phyloP scores from a whole-genome alignment of 1,284 basidiomycete genomes.

The Trametes polyzona region DNA sequence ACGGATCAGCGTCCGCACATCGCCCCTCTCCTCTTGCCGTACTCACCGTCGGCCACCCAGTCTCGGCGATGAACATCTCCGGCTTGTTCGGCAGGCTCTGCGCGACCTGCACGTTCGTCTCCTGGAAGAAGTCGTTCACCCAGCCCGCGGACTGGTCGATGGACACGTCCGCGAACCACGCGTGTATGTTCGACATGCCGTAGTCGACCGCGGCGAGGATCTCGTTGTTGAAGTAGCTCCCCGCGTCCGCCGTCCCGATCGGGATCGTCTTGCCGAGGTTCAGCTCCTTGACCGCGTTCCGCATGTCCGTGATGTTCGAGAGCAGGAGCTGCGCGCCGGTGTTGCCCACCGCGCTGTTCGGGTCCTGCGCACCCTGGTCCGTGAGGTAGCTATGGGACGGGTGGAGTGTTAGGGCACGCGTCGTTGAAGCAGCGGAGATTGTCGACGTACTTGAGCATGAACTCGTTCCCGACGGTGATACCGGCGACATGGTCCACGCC shows the following conservation, averaged over 20 bases:
- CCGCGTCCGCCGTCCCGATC: slow-evolving; percentile 92
- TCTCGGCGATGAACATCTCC: slow-evolving; percentile 86
- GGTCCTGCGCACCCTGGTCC: slow-evolving; percentile 44
- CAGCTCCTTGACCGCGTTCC: slow-evolving; percentile 55
- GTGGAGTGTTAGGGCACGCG: neutral
- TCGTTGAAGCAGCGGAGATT: neutral
- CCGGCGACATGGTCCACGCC: slow-evolving; percentile 82
- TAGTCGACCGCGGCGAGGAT: slow-evolving; percentile 79
- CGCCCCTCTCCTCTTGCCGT: neutral
- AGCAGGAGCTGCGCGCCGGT: slow-evolving; percentile 61
- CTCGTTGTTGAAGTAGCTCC: slow-evolving; percentile 77
- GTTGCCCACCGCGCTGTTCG: slow-evolving; percentile 60
- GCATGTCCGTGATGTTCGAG: slow-evolving; percentile 68
- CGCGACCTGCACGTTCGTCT: slow-evolving; percentile 60
- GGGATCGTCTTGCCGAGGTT: slow-evolving; percentile 61
- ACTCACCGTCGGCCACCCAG: slow-evolving; percentile 88
- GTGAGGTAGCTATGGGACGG: slow-evolving; percentile 59
- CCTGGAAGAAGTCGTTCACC: slow-evolving; percentile 63
- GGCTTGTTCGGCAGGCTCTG: slow-evolving; percentile 65
- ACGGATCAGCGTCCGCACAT: neutral
- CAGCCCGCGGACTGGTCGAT: slow-evolving; percentile 72
- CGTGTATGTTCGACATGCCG: slow-evolving; percentile 81
- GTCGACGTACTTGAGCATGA: slow-evolving; percentile 71
- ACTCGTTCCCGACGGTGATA: slow-evolving; percentile 83
- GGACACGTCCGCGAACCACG: slow-evolving; percentile 80